A percentile compares a stretch with the other conserved stretches of the same genome.
phyloP scores from a whole-genome alignment of 2,329 filamentous ascomycete genomes.

The Colletotrichum theobromicola region DNA sequence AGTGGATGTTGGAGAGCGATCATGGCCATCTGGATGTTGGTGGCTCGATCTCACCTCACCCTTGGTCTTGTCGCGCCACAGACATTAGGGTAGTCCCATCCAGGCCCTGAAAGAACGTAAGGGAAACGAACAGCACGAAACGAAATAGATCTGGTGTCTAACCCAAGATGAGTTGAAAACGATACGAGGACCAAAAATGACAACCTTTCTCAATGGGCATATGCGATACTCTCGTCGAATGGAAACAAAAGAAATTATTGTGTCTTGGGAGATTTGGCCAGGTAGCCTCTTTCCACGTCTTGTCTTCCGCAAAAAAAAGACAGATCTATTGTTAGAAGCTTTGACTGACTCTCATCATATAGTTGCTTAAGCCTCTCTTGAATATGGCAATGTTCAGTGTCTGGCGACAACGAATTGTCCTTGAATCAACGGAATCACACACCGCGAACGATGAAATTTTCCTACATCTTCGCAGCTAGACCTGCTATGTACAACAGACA shows the following conservation, averaged over 20 bases:
- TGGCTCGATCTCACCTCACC: background rate
- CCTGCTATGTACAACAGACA: too few species aligned
- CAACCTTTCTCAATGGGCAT: background rate
- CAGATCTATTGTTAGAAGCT: background rate
- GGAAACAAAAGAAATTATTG: background rate
- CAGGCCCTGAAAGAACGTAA: background rate
- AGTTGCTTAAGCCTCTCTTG: background rate
- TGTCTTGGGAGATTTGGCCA: background rate
- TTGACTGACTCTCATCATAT: background rate
- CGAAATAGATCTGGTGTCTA: background rate
- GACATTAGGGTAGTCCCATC: background rate
- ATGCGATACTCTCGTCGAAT: background rate
- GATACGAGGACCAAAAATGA: background rate
- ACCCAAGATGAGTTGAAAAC: background rate
- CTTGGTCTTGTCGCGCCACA: background rate
- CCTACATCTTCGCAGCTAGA: too few species aligned
- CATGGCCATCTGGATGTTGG: background rate
- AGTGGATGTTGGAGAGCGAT: background rate
- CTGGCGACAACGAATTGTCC: background rate
- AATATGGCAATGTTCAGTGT: too few species aligned
- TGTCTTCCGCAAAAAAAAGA: background rate
- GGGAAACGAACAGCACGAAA: background rate
- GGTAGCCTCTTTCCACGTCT: too few species aligned
- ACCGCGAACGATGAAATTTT: too few species aligned
- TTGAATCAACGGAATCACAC: background rate